Evolutionary conservation across 1,284 basidiomycete species (phyloP).

Genomic region (Abortiporus biennis): DNA sequence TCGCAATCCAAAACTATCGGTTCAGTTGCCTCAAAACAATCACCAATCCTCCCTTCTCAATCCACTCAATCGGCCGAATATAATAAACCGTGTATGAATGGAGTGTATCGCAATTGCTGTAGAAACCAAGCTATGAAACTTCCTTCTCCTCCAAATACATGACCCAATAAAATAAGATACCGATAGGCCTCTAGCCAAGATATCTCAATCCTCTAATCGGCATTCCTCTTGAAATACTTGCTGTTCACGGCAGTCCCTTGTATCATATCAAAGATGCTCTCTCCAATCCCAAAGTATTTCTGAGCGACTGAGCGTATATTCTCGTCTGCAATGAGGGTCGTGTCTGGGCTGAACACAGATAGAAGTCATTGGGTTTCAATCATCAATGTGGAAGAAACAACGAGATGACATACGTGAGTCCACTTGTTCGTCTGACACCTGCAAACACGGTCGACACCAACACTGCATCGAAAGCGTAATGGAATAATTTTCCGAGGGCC

Average conservation of each 20-base stretch:
- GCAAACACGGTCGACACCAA: constrained; percentile 87
- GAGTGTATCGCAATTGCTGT: too few species aligned
- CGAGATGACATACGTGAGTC: constrained; percentile 84
- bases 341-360: constrained; percentile 50
- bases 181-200: too few species aligned
- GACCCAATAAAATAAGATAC: too few species aligned
- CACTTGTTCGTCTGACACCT: constrained; percentile 87
- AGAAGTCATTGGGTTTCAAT: constrained; percentile 1
- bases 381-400: constrained; percentile 1
- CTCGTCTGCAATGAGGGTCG: constrained; percentile 65
- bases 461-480: constrained; percentile 83
- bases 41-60: too few species aligned
- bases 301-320: constrained; percentile 74
- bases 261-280: constrained; percentile 81
- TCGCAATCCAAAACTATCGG: too few species aligned
- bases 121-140: too few species aligned
- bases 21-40: too few species aligned
- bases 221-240: constrained; percentile 77
- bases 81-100: too few species aligned
- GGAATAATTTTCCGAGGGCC: constrained; percentile 77
- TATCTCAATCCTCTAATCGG: too few species aligned
- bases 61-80: too few species aligned
- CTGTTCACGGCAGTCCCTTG: constrained; percentile 80
- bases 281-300: constrained; percentile 81
- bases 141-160: too few species aligned